Conservation (phyloP, 306 rosid species). For the Fagus crenata region DNA sequence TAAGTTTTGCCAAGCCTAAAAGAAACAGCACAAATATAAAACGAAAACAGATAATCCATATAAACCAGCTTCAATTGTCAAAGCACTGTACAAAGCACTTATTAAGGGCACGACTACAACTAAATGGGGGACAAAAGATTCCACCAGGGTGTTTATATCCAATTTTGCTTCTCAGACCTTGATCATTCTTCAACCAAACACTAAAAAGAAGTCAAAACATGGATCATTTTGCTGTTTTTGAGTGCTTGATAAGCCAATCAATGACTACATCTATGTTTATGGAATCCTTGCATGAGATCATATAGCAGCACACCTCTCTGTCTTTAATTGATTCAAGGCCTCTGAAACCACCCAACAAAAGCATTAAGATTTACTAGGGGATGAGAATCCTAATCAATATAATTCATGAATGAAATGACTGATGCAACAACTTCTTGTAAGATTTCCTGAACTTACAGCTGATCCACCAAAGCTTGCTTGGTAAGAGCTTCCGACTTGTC, state of each 20-base stretch:
- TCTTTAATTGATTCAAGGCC: slow-evolving; percentile 76
- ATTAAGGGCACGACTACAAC: neutral
- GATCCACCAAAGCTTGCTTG: slow-evolving; percentile 83
- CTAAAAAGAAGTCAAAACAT: slow-evolving; percentile 7
- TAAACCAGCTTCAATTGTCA: slow-evolving; percentile 1
- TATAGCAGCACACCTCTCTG: slow-evolving; percentile 90
- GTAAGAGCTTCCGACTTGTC: slow-evolving; percentile 96
- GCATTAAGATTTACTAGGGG: slow-evolving; percentile 10
- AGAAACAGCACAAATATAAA: neutral
- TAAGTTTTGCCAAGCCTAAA: neutral
- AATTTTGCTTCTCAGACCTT: slow-evolving; percentile 15
- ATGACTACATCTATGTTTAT: slow-evolving; percentile 85
- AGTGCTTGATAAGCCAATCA: slow-evolving; percentile 98
- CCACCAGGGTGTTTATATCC: slow-evolving; percentile 15
- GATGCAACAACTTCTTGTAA: slow-evolving; percentile 1
- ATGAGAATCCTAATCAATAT: slow-evolving; percentile 13
- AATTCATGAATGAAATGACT: neutral
- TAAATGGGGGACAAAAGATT: neutral
- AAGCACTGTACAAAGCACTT: slow-evolving; percentile 14
- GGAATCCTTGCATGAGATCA: slow-evolving; percentile 98
- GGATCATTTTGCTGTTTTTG: slow-evolving; percentile 62
- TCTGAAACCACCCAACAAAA: slow-evolving; percentile 49
- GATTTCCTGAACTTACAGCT: slow-evolving; percentile 59
- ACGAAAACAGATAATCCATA: neutral
- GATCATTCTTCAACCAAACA: slow-evolving; percentile 14